These are phyloP conservation scores for Polyplosphaeria fusca DNA, from an alignment of 495 filamentous ascomycete species.

Conservation along the genomic window DNA sequence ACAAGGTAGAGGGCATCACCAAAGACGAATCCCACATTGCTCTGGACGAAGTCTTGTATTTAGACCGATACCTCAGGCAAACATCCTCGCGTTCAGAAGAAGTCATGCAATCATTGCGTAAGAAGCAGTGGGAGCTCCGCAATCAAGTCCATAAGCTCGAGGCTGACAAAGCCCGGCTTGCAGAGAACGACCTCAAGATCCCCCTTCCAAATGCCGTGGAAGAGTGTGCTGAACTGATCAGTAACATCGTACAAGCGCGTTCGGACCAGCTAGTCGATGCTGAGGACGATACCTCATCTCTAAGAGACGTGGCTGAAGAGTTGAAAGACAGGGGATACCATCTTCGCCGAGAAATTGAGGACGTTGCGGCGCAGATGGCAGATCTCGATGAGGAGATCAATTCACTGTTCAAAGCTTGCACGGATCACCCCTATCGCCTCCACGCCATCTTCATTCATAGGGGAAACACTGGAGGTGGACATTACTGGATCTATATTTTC, in stretches of 20 bases:
- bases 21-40: constrained; percentile 78
- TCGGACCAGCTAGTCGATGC: constrained; percentile 25
- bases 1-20: constrained; percentile 51
- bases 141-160: constrained; percentile 57
- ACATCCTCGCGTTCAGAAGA: constrained; percentile 42
- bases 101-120: constrained; percentile 57
- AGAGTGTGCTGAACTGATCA: constrained; percentile 25
- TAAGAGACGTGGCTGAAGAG: constrained; percentile 8
- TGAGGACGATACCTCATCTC: constrained; percentile 8
- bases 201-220: constrained; percentile 27
- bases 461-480: constrained; percentile 64
- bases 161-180: constrained; percentile 47
- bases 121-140: constrained; percentile 72
- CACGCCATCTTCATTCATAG: constrained; percentile 91
- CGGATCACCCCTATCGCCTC: constrained; percentile 69
- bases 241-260: constrained; percentile 7
- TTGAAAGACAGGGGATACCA: constrained; percentile 1
- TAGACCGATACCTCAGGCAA: constrained; percentile 86
- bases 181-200: constrained; percentile 27
- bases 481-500: constrained; percentile 96
- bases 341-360: constrained; percentile 24
- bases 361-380: constrained; percentile 50
- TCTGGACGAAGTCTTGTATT: constrained; percentile 72
- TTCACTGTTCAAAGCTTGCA: constrained; percentile 60
- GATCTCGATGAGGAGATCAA: constrained; percentile 52